Base-by-base conservation (phyloP, 495 filamentous ascomycete genomes). In the Neurospora tetrasperma region DNA sequence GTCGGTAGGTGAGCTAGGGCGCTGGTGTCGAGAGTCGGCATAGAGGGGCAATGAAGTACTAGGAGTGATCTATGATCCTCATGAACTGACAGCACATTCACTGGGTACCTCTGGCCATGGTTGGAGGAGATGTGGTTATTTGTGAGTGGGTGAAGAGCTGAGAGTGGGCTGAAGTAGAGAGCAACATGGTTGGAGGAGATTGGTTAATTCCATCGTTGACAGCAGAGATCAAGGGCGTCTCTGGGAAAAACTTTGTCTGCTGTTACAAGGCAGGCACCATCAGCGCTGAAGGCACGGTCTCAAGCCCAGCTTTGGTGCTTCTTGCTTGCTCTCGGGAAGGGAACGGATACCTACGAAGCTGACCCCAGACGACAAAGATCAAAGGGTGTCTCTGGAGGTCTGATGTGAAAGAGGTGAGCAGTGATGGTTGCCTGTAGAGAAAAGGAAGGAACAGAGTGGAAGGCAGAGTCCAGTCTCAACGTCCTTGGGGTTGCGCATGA, bases 301-400 rank as follows among this genome's bases (percentile, higher is more conserved):
- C 96, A 98, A 0, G 98, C 95, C 96, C 96, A 99, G 43, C 96
- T 90, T 81, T 99, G 96, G 80, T 99, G 96, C 72, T 92, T 91
- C 20, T 91, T 89, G 42, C 14, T 43, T 16, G 42, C 42, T 43
- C 16, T 43, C 16, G 5, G 18, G 16, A 16, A 18, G 2, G 16
- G 16, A 18, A 18, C 42, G 16, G 42, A 43, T 18, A 43, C 16
- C 16, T 43, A 43, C 42, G 42, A 43, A 43, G 14, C 42, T 43
- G 43, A 18, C 43, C 18, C 8, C 10, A 20, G 43, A 46, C 43
- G n/a, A 18, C 8, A 46, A 4, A 20, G 43, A 46, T 46, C 9
- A 46, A 20, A 46, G 8, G 18, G 16, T 14, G 42, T 43, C 43
- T 46, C 43, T 46, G 43, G 43, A 20, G 43, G 43, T 46, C 18